phyloP scores from a whole-genome alignment of 352 stramenopile genomes.

The Globisporangium okanoganense region DNA sequence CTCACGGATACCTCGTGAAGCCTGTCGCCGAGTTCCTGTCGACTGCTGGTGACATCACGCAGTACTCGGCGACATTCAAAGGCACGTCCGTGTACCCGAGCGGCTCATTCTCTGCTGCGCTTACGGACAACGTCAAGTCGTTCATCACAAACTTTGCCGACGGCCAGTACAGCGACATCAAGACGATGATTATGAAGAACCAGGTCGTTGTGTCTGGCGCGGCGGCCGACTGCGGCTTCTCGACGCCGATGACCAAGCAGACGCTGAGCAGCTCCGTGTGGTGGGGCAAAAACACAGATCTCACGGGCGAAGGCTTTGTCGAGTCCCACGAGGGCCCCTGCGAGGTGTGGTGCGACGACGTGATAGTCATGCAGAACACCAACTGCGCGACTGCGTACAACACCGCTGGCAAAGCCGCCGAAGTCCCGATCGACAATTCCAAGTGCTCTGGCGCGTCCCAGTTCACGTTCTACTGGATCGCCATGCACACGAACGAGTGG shows the following conservation, averaged over 20 bases:
- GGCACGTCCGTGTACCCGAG: constrained; percentile 21
- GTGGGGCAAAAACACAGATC: constrained; percentile 26
- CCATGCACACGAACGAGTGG: constrained; percentile 30
- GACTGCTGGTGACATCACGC: constrained; percentile 21
- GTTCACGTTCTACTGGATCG: constrained; percentile 40
- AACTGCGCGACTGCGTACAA: constrained; percentile 24
- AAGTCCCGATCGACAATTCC: constrained; percentile 21
- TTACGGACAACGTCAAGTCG: constrained; percentile 21
- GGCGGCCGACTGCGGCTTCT: constrained; percentile 23
- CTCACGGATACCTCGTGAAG: constrained; percentile 19
- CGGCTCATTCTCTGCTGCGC: constrained; percentile 21
- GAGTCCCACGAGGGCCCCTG: constrained; percentile 29
- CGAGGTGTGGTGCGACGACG: constrained; percentile 32
- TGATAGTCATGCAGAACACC: constrained; percentile 19
- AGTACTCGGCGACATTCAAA: constrained; percentile 29
- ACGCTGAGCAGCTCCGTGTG: constrained; percentile 20
- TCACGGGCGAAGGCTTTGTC: constrained; percentile 25
- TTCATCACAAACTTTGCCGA: constrained; percentile 27
- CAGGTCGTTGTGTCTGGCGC: constrained; percentile 19
- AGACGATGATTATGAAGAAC: constrained; percentile 22
- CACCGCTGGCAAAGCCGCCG: constrained; percentile 14
- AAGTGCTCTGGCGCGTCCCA: constrained; percentile 24
- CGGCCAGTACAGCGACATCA: constrained; percentile 20
- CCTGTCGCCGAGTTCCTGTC: constrained; percentile 18
- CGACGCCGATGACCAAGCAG: constrained; percentile 18